Evolutionary conservation across 1,139 yeast species (phyloP), one percentile per base, ranked within the genome.

Genomic region (Taiozyma sp.): DNA sequence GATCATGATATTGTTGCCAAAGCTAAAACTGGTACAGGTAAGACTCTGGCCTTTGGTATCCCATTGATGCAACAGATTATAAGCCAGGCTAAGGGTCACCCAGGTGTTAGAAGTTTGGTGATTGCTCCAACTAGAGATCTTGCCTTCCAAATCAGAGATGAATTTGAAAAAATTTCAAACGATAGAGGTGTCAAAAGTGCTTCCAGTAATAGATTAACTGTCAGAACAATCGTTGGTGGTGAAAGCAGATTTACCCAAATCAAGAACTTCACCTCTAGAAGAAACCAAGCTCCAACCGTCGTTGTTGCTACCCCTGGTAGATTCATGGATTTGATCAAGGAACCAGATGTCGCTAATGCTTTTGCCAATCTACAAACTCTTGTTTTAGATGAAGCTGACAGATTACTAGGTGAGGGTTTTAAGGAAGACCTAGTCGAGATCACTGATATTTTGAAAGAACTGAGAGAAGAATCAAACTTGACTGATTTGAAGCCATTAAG

Each of bases 291-390:
- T 5, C 77, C 77, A 16, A 75, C 76, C 41, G 81, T 91, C 57
- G 79, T 89, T 43, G 86, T 90, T 54, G 96, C 90, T 16, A 90
- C 98, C 5, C 98, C 98, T 1, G 97, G 97, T 56, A 79, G 97
- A 70, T 75, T 90, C 53, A 67, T 76, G 50, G 96, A 85, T 59
- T 70, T 79, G 53, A 68, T 89, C 50, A 59, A 68, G 35, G 70
- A 72, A 37, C 72, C 71, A 44, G 75, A 75, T 50, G 77, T 81
- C 52, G 70, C 76, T 19, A 66, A 68, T 28, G 73, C 75, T 43
- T 85, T 89, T 64, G 65, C 71, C 43, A 70, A 74, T 50, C 71
- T 91, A 49, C 75, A 77, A 53, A 80, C 83, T 60, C 75, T 88
- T 58, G 85, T 89, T 37, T 80, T 88, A 57, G 97, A 90, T 67